Conservation (phyloP, 768 basidiomycete genomes). For the Fomitopsis pulvina region DNA sequence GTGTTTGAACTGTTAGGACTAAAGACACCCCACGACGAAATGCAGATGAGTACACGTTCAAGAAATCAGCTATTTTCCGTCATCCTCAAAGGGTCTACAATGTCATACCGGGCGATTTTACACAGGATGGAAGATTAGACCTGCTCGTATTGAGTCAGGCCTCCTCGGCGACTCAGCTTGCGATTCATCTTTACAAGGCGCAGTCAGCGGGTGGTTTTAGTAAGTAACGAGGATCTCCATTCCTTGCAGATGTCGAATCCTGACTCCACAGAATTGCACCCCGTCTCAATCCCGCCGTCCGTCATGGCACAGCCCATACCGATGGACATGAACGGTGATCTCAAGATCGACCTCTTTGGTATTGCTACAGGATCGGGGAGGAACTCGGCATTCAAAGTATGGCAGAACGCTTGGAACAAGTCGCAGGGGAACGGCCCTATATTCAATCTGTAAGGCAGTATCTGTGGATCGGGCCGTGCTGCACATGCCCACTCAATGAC, state of each 20-base stretch:
- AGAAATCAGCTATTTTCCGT: slow-evolving; percentile 41
- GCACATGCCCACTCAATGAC: neutral
- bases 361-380: slow-evolving; percentile 38
- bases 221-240: slow-evolving; percentile 26
- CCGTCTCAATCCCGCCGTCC: slow-evolving; percentile 56
- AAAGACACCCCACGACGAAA: neutral
- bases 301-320: slow-evolving; percentile 75
- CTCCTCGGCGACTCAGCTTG: slow-evolving; percentile 40
- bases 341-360: slow-evolving; percentile 86
- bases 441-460: slow-evolving; percentile 57
- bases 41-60: slow-evolving; percentile 53
- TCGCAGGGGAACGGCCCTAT: slow-evolving; percentile 45
- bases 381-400: slow-evolving; percentile 46
- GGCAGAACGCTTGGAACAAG: slow-evolving; percentile 76
- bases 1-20: slow-evolving; percentile 9
- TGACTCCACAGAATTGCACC: slow-evolving; percentile 19
- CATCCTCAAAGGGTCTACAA: slow-evolving; percentile 62
- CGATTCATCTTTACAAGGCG: slow-evolving; percentile 68
- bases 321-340: slow-evolving; percentile 81
- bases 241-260: neutral
- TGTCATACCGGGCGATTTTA: slow-evolving; percentile 89
- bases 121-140: slow-evolving; percentile 88
- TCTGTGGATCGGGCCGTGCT: too few relatives aligned
- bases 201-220: slow-evolving; percentile 58
- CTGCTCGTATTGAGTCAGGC: slow-evolving; percentile 79